phyloP scores from a whole-genome alignment of 345 rosid species.

The Draba incana region DNA sequence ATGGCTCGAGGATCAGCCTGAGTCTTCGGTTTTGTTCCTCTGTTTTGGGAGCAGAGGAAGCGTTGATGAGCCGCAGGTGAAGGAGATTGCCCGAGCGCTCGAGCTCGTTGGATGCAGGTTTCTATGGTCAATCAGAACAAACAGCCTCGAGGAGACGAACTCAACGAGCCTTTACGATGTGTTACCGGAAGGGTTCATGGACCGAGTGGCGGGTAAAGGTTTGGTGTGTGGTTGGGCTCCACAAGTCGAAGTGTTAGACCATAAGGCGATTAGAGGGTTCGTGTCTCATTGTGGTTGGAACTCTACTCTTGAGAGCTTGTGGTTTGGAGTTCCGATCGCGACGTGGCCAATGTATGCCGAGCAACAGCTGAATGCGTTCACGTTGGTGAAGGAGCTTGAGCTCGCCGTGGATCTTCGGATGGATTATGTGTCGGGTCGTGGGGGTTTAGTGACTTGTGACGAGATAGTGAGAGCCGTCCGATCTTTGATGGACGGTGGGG shows the following conservation, averaged over 20 bases:
- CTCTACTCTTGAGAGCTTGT: slow-evolving; percentile 55
- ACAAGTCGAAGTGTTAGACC: slow-evolving; percentile 46
- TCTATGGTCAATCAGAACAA: slow-evolving; percentile 38
- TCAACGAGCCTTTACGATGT: neutral
- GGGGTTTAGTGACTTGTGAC: slow-evolving; percentile 44
- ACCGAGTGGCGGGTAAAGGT: slow-evolving; percentile 37
- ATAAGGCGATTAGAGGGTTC: slow-evolving; percentile 50
- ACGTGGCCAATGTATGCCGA: slow-evolving; percentile 62
- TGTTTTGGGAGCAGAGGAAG: slow-evolving; percentile 56
- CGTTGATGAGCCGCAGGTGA: slow-evolving; percentile 43
- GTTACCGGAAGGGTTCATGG: slow-evolving; percentile 50
- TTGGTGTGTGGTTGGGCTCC: slow-evolving; percentile 52
- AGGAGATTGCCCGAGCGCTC: slow-evolving; percentile 51
- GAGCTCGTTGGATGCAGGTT: slow-evolving; percentile 46
- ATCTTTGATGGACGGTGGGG: slow-evolving; percentile 37
- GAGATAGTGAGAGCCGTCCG: slow-evolving; percentile 44
- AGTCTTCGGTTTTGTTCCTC: slow-evolving; percentile 51
- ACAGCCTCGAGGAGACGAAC: neutral
- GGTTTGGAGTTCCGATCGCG: slow-evolving; percentile 50
- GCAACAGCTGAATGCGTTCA: slow-evolving; percentile 57
- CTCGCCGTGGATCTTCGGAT: slow-evolving; percentile 43
- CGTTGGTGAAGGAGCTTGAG: slow-evolving; percentile 49
- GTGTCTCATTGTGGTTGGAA: slow-evolving; percentile 71
- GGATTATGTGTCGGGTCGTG: slow-evolving; percentile 40
- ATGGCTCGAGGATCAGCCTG: slow-evolving; percentile 62